phyloP scores from a whole-genome alignment of 1,139 yeast genomes.

The Zygoascus sp. region DNA sequence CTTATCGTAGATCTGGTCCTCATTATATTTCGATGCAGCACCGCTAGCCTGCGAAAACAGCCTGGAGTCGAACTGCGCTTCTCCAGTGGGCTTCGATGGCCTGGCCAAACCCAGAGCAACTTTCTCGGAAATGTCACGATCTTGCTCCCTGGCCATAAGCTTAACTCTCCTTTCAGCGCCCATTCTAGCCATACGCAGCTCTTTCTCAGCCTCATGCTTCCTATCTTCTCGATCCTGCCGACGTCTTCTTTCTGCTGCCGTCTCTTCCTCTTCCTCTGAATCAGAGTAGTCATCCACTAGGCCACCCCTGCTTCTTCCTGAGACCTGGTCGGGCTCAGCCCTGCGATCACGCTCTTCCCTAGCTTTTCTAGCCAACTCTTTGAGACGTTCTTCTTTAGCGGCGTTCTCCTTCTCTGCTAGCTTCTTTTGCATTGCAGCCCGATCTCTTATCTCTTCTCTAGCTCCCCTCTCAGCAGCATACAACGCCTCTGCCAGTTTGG shows the following conservation, averaged over 20 bases:
- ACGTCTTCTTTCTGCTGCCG: conserved; percentile 35
- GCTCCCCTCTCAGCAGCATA: conserved; percentile 72
- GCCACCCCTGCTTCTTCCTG: not conserved
- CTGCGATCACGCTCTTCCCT: conserved; percentile 37
- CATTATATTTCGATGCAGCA: conserved; percentile 35
- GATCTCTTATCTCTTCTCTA: conserved; percentile 58
- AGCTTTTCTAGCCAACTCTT: conserved; percentile 56
- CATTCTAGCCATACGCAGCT: conserved; percentile 42
- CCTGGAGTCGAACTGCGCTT: conserved; percentile 52
- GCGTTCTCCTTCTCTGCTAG: conserved; percentile 51
- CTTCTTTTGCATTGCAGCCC: conserved; percentile 55
- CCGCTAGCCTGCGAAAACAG: conserved; percentile 46
- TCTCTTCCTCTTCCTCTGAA: conserved; percentile 17
- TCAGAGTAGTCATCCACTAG: conserved; percentile 10
- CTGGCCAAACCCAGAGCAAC: conserved; percentile 51
- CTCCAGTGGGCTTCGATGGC: conserved; percentile 34
- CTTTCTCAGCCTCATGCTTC: conserved; percentile 44
- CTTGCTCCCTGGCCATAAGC: conserved; percentile 42
- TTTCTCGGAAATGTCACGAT: conserved; percentile 52
- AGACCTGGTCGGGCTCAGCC: not conserved
- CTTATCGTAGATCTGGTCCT: conserved; percentile 51
- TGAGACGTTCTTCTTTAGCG: conserved; percentile 57
- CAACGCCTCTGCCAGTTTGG: conserved; percentile 64
- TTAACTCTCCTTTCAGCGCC: conserved; percentile 45
- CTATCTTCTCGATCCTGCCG: conserved; percentile 43